Evolutionary conservation across 345 rosid species (phyloP), one percentile per base, ranked within the genome.

Genomic region (Pugionium cornutum): DNA sequence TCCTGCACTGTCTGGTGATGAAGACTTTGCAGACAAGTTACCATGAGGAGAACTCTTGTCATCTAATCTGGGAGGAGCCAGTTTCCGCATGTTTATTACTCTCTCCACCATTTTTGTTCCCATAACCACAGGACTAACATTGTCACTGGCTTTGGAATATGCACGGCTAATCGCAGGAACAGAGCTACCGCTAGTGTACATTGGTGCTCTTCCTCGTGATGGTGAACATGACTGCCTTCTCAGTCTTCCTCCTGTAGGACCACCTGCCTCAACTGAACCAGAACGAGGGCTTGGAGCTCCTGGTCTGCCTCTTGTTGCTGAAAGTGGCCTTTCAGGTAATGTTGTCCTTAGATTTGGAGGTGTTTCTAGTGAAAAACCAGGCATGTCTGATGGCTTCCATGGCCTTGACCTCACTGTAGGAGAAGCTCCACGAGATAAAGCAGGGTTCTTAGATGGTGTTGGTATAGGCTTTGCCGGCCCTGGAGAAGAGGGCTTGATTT

Each of bases 301-400:
- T 18, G 97, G 95, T 76, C 99, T 86, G 11, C 99, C 97, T 79
- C 97, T 83, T 36, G 92, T 64, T 18, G 95, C 95, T 62, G 99
- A 94, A 74, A 86, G 89, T 53, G 99, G 97, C 61, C 99, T 82
- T 44, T 90, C 91, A 2, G 97, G 87, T 61, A 83, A 54, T 40
- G 97, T 72, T 39, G 99, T 94, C 73, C 97, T 89, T 62, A 94
- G 80, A 81, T 94, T 94, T 55, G 99, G 99, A 41, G 99, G 97
- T 53, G 96, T 88, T 72, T 90, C 97, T 57, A 83, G 83, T 2
- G 96, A 94, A 78, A 79, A 94, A 63, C 99, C 99, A 39, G 97
- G 97, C 96, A 94, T 94, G 75, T 90, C 91, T n/a, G 97, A 86
- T 25, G 96, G 99, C 74, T 88, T 94, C 99, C 99, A 94, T 55